Evolutionary conservation across 805 yeast species (phyloP).

Genomic region (Saturnispora halmiae): DNA sequence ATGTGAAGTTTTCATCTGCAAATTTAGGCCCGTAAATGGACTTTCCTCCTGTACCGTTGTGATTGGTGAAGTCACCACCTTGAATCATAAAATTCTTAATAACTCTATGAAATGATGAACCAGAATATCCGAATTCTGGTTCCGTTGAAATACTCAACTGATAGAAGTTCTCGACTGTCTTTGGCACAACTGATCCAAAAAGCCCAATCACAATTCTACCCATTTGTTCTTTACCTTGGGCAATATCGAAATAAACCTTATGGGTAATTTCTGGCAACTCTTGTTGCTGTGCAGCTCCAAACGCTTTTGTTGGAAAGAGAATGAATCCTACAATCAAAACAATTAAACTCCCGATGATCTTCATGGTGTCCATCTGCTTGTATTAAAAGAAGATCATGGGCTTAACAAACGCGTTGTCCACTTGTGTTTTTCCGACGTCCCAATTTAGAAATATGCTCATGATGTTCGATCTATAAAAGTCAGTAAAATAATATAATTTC

Average conservation of each 20-base stretch:
- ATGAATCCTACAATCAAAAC: conserved; percentile 17
- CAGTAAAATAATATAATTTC: not conserved
- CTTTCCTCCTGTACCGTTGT: conserved; percentile 66
- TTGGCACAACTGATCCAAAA: conserved; percentile 79
- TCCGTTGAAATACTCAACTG: conserved; percentile 71
- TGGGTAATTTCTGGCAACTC: conserved; percentile 55
- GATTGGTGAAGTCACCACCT: conserved; percentile 71
- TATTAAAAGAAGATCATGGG: not conserved
- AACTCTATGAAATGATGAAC: conserved; percentile 63
- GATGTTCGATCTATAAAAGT: too few relatives aligned
- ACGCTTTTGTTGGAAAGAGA: conserved; percentile 16
- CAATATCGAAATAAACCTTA: conserved; percentile 77
- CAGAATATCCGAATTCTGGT: conserved; percentile 51
- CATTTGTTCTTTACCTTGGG: conserved; percentile 64
- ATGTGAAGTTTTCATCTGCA: conserved; percentile 56
- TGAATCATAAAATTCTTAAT: conserved; percentile 68
- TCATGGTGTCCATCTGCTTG: not conserved
- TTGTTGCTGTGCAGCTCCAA: conserved; percentile 16
- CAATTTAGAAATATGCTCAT: not conserved
- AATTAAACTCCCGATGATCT: conserved; percentile 15
- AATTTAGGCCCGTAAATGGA: conserved; percentile 63
- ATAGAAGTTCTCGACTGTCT: conserved; percentile 83
- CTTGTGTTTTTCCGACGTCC: conserved; percentile 25
- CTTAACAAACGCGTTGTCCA: not conserved
- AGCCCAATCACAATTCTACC: conserved; percentile 85